Base-by-base conservation (phyloP, 169 alveolate species). In the Plasmodium knowlesi region DNA sequence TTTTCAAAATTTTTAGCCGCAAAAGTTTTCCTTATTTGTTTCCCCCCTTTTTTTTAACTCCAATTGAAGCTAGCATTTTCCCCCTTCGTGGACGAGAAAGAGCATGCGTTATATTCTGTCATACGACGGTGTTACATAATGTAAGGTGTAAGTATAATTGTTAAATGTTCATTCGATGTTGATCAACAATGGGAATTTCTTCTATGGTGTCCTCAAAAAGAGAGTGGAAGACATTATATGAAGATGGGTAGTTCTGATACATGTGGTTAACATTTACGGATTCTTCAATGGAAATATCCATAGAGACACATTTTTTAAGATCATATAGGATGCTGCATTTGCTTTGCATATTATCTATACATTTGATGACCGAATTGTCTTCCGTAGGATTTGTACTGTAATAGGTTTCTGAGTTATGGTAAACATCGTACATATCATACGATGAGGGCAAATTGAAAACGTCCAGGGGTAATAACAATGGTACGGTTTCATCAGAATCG, bases 401-500 rank as follows among this genome's bases (percentile, higher is more conserved):
- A 54, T 85, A 85, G 34, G 93, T 53, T 37, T 30, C 30, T 1
- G 93, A 85, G 39, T 85, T 85, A 30, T 74, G 79, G 80, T 85
- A 85, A 34, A 86, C 34, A 46, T 74, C 84, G 19, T 85, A 85
- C 93, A 85, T 85, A 54, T 85, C 93, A 74, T 85, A 74, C 39
- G 93, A 50, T 54, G 93, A 85, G n/a, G 93, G 93, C 28, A 85
- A 73, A 50, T 85, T 85, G 67, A 85, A 73, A 19, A 85, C 93
- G 34, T 85, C 86, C 9, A 85, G 61, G 10, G 93, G 93, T 8
- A 85, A 34, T 16, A 85, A 22, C 39, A 85, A 10, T 9, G 93
- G 93, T 3, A 76, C 30, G 39, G 22, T 57, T 9, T 10, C 14
- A 14, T 22, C 70, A 5, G 74, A 19, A 25, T 3, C 22, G 76